Conservation (phyloP, 768 basidiomycete genomes). For the Cystoderma amianthinum region DNA sequence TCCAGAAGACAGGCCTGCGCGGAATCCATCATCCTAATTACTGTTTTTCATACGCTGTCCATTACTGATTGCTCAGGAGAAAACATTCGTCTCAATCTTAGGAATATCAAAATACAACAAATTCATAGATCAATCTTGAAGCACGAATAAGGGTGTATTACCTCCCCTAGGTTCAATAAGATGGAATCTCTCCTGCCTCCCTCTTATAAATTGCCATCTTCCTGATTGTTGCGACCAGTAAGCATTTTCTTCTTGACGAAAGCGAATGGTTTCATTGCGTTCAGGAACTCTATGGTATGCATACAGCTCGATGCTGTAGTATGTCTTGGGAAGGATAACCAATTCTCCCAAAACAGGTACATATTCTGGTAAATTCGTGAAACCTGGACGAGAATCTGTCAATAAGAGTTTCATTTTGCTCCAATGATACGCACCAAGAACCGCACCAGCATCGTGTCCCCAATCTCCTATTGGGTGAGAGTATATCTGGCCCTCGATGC, state of each 20-base stretch:
- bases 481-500: conserved; percentile 41
- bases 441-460: conserved; percentile 45
- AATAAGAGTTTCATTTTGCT: background rate
- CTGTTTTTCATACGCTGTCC: too few relatives aligned
- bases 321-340: conserved; percentile 38
- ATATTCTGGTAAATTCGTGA: conserved; percentile 33
- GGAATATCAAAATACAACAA: too few relatives aligned
- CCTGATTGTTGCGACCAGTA: conserved; percentile 29
- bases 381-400: conserved; percentile 19
- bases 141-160: conserved; percentile 7
- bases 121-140: conserved; percentile 12
- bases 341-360: conserved; percentile 43
- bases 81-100: too few relatives aligned
- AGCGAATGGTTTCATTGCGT: conserved; percentile 37
- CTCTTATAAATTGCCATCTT: conserved; percentile 42
- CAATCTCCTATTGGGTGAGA: conserved; percentile 51
- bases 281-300: conserved; percentile 43
- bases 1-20: too few relatives aligned
- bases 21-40: too few relatives aligned
- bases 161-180: conserved; percentile 23
- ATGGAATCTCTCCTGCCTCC: conserved; percentile 42
- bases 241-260: conserved; percentile 37
- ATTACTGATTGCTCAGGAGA: too few relatives aligned
- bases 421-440: conserved; percentile 28
- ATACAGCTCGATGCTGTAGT: conserved; percentile 48